These are phyloP conservation scores for Cyberlindnera xylosilytica DNA, from an alignment of 805 yeast species.

Conservation along the genomic window DNA sequence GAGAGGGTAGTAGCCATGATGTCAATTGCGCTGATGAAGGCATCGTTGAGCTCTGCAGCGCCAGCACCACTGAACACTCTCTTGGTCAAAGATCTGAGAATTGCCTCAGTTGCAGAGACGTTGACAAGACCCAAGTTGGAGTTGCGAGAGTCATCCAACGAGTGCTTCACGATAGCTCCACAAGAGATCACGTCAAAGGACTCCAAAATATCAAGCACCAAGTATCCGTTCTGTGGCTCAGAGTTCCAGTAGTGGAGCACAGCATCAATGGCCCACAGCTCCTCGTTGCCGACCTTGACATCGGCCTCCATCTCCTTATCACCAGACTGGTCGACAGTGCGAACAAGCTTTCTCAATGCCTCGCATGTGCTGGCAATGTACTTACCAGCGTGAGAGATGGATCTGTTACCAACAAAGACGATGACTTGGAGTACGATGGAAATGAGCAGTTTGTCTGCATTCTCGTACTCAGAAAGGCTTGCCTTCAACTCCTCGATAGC, in stretches of 20 bases:
- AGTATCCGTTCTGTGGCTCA: slow-evolving; percentile 61
- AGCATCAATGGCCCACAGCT: slow-evolving; percentile 48
- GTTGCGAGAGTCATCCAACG: slow-evolving; percentile 36
- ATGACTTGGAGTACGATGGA: slow-evolving; percentile 66
- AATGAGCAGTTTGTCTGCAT: slow-evolving; percentile 45
- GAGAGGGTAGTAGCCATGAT: slow-evolving; percentile 23
- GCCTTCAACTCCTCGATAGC: slow-evolving; percentile 31
- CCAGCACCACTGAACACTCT: slow-evolving; percentile 22
- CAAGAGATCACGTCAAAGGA: slow-evolving; percentile 42
- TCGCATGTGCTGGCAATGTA: slow-evolving; percentile 42
- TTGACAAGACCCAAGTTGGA: slow-evolving; percentile 39
- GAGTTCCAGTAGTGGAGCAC: slow-evolving; percentile 63
- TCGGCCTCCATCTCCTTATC: slow-evolving; percentile 7
- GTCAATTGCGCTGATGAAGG: slow-evolving; percentile 27
- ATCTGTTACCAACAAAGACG: slow-evolving; percentile 83
- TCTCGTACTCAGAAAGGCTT: slow-evolving; percentile 30
- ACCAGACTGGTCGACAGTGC: slow-evolving; percentile 7
- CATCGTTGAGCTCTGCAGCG: slow-evolving; percentile 27
- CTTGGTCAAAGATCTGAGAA: slow-evolving; percentile 34
- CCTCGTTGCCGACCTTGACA: slow-evolving; percentile 31
- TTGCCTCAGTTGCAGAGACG: slow-evolving; percentile 42
- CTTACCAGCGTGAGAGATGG: slow-evolving; percentile 71
- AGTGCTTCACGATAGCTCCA: slow-evolving; percentile 38
- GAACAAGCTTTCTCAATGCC: slow-evolving; percentile 34
- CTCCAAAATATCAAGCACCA: slow-evolving; percentile 52